Evolutionary conservation across 352 stramenopile species (phyloP), one percentile per base, ranked within the genome.

Genomic region (Globisporangium solare): DNA sequence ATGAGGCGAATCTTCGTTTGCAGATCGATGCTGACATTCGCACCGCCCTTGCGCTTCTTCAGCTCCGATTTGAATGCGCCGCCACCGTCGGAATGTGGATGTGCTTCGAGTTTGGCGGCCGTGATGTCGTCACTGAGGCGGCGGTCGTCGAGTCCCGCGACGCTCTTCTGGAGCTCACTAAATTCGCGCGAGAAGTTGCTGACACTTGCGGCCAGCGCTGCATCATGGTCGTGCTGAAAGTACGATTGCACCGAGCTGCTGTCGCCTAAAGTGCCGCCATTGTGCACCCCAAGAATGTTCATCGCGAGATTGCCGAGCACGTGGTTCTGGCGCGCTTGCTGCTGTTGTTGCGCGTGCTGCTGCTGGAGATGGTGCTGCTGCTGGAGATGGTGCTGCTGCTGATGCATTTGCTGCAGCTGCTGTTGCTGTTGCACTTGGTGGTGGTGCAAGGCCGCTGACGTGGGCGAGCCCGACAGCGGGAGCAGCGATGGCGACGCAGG

Each of bases 1-100:
- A 92, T 92, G 37, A 92, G 73, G 14, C 79, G 77, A 66, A 92
- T 92, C 68, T 92, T 92, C 54, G 82, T 92, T 73, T 92, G 79
- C 39, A 92, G 60, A 51, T 92, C 82, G 50, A 89, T 86, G 27
- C 82, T 89, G 32, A 79, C 76, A 60, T 86, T 89, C 2, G 73
- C 67, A 6, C 76, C 77, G 15, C 61, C 58, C 47, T 83, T 86
- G 57, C 81, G 66, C 68, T 89, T 91, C 61, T 79, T 81, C 2
- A 32, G 35, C n/a, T 53, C 46, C 15, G 37, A 37, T 41, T 61
- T 62, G 10, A 51, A 20, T 21, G 52, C 35, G 7, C 27, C 27
- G 10, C 27, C 27, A 13, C 41, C 51, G 12, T 53, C 51, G 22
- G 58, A 15, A 35, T 56, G 74, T 62, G 27, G 27, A 10, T 18